These are phyloP conservation scores for Claviceps sp. DNA, from an alignment of 2,329 filamentous ascomycete genomes.

Conservation along the genomic window DNA sequence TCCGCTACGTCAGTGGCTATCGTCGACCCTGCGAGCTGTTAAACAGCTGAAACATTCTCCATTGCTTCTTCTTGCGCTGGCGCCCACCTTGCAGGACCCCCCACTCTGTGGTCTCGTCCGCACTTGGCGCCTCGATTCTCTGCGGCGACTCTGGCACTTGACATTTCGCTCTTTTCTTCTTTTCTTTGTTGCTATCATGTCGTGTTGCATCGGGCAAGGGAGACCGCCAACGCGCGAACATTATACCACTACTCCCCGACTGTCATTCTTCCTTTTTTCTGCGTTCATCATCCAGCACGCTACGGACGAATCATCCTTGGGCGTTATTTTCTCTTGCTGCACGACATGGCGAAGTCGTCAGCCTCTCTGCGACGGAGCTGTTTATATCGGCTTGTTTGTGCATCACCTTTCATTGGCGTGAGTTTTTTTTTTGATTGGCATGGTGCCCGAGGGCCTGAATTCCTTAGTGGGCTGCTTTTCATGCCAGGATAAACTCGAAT, in stretches of 20 bases:
- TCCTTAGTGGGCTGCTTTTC: neutral
- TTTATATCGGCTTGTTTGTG: neutral
- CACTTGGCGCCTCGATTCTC: neutral
- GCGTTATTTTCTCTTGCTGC: constrained; percentile 5
- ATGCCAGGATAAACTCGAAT: neutral
- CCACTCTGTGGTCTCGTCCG: neutral
- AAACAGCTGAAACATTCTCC: neutral
- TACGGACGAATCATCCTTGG: constrained; percentile 5
- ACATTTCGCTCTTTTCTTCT: constrained; percentile 1
- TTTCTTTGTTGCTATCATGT: neutral
- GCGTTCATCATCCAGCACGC: neutral
- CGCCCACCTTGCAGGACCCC: neutral
- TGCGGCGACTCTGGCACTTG: neutral
- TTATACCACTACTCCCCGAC: constrained; percentile 3
- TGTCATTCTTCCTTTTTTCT: neutral
- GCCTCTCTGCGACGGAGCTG: neutral
- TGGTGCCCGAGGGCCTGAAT: neutral
- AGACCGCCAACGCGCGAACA: constrained; percentile 2
- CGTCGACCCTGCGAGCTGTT: neutral
- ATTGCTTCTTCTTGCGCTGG: neutral
- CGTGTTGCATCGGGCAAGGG: constrained; percentile 5
- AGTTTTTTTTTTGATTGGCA: neutral
- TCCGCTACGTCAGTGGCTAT: neutral
- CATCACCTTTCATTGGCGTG: neutral
- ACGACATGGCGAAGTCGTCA: constrained; percentile 2